Base-by-base conservation (phyloP, 129 eudicot species). In the Dittrichia graveolens region DNA sequence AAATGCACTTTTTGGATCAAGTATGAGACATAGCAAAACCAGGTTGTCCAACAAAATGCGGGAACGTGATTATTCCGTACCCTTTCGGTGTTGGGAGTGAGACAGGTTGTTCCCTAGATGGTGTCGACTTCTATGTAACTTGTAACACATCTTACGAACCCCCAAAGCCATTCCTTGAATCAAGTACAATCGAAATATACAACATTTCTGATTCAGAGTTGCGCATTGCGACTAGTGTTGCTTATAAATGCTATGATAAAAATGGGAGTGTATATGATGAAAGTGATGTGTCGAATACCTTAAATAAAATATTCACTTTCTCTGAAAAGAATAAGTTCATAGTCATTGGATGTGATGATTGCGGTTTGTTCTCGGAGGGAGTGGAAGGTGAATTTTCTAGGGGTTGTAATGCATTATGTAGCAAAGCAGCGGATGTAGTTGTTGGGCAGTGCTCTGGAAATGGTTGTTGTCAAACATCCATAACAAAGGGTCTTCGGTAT, bases 401-500 rank as follows among this genome's bases (percentile, higher is more conserved):
- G 11, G 83, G 84, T 0, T 85, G 87, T 52, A 5, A 42, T 18
- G 61, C 61, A 37, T 8, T 9, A 4, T 68, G 73, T 68, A 68
- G 15, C 18, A 50, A 14, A 7, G 38, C 35, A 50, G 6, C n/a
- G 1, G 39, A 14, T 1, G 18, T 52, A 5, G 10, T 48, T 52
- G 10, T 43, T 4, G 80, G 84, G 7, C 54, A 75, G 9, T 85
- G 90, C 69, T 68, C 78, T 0, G 90, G 87, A 7, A 64, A 55
- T 49, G 91, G 87, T 6, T 86, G 91, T 18, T 82, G 87, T 70
- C 90, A 82, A 65, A 76, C 73, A 13, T 19, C 79, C 11, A 75
- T 81, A 8, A 76, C 89, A 3, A 75, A 75, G 12, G 86, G 84
- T 15, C 14, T 85, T 7, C 37, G 14, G 53, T 3, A 18, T 10